Conservation (phyloP, 495 filamentous ascomycete species). For the Lichenothelia convexa region DNA sequence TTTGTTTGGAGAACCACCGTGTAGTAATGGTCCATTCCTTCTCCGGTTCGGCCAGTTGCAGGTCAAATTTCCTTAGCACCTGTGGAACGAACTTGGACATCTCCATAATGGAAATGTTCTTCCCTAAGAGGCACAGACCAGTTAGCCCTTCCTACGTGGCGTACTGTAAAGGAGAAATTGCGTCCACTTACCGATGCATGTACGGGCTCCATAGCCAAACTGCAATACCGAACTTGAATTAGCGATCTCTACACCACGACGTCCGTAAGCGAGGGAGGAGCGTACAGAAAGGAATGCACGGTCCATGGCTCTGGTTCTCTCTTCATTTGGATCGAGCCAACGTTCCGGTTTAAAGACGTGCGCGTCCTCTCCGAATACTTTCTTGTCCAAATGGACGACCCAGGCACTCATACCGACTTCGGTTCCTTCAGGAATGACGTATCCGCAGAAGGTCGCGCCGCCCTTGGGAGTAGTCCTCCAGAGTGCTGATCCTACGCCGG, state of each 20-base stretch:
- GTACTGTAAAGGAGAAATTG: too few species aligned
- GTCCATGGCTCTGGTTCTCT: conserved; percentile 1
- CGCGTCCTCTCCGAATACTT: conserved; percentile 28
- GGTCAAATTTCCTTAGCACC: conserved; percentile 9
- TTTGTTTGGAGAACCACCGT: too few species aligned
- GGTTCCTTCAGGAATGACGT: conserved; percentile 24
- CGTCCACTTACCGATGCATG: too few species aligned
- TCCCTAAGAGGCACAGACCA: too few species aligned
- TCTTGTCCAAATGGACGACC: conserved; percentile 31
- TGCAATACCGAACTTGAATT: too few species aligned
- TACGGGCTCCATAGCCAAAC: too few species aligned
- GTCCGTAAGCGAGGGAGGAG: too few species aligned
- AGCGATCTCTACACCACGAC: too few species aligned
- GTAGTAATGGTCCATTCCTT: too few species aligned
- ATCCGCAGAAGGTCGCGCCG: conserved; percentile 20
- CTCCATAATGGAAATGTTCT: conserved; percentile 10
- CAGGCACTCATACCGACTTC: conserved; percentile 36
- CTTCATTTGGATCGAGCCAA: conserved; percentile 26
- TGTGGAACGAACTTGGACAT: conserved; percentile 11
- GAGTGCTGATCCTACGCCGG: conserved; percentile 23
- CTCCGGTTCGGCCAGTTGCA: conserved; percentile 5
- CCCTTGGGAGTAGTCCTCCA: conserved; percentile 25
- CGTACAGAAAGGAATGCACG: too few species aligned
- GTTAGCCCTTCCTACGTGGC: too few species aligned
- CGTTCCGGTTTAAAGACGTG: conserved; percentile 27